These are phyloP conservation scores for Nitzschia palea DNA, from an alignment of 108 stramenopile species.

Conservation along the genomic window DNA sequence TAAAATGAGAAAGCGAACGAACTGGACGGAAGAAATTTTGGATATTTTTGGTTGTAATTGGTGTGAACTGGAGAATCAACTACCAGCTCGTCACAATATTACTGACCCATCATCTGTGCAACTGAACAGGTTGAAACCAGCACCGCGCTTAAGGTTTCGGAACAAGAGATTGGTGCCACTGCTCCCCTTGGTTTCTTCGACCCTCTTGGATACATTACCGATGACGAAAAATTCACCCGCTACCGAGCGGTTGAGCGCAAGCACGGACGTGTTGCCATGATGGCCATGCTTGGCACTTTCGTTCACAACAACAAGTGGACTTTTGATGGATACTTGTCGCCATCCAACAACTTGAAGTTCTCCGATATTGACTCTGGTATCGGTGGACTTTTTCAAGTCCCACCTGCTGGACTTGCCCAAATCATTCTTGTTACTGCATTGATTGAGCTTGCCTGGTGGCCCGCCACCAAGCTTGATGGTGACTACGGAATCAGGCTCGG, in stretches of 20 bases:
- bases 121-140: not conserved
- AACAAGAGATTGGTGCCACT: constrained; percentile 59
- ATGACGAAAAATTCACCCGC: constrained; percentile 12
- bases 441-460: constrained; percentile 42
- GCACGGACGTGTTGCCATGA: constrained; percentile 62
- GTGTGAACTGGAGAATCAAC: no score
- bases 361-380: constrained; percentile 31
- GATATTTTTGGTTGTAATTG: no score
- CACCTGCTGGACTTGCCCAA: constrained; percentile 45
- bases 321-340: constrained; percentile 65
- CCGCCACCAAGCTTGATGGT: constrained; percentile 45
- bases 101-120: no score
- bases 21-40: no score
- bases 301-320: constrained; percentile 2
- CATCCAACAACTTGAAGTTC: constrained; percentile 34
- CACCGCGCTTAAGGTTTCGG: constrained; percentile 60
- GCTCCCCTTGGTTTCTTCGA: constrained; percentile 80
- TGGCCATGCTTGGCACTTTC: constrained; percentile 24
- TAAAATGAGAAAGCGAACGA: no score
- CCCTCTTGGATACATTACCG: constrained; percentile 46
- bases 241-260: constrained; percentile 48
- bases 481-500: constrained; percentile 64
- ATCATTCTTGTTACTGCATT: constrained; percentile 60
- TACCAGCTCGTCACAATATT: no score
- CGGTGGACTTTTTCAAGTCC: constrained; percentile 40